phyloP scores from a whole-genome alignment of 805 yeast genomes.

The Clavispora phyllophila region DNA sequence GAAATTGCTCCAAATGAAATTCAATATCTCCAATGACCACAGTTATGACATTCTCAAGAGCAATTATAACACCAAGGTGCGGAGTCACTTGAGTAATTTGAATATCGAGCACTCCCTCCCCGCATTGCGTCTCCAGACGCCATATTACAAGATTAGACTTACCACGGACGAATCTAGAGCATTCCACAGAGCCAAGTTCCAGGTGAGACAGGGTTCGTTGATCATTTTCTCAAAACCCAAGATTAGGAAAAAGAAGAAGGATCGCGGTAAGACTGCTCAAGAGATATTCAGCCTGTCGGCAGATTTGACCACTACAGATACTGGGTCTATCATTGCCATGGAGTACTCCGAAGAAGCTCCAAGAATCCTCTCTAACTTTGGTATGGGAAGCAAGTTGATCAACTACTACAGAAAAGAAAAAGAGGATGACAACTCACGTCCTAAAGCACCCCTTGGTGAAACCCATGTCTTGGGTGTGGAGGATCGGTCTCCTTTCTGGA shows the following conservation, averaged over 20 bases:
- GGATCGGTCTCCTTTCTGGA: constrained; percentile 97
- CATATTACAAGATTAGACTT: constrained; percentile 78
- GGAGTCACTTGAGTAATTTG: constrained; percentile 87
- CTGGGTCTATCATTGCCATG: constrained; percentile 68
- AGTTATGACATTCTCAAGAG: constrained; percentile 78
- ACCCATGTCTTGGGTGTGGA: constrained; percentile 95
- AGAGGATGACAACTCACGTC: constrained; percentile 79
- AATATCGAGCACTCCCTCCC: constrained; percentile 89
- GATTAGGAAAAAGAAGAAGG: constrained; percentile 79
- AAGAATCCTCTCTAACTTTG: constrained; percentile 74
- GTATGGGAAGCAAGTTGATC: constrained; percentile 92
- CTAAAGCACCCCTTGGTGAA: constrained; percentile 86
- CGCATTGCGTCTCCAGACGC: constrained; percentile 81
- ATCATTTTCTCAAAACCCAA: constrained; percentile 74
- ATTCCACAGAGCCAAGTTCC: constrained; percentile 76
- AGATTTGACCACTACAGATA: constrained; percentile 81
- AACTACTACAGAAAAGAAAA: constrained; percentile 84
- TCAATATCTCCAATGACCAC: constrained; percentile 83
- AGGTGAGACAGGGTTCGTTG: constrained; percentile 70
- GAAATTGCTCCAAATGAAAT: constrained; percentile 51
- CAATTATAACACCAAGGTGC: constrained; percentile 84
- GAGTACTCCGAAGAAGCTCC: constrained; percentile 93
- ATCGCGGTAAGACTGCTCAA: constrained; percentile 73
- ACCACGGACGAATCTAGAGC: constrained; percentile 63
- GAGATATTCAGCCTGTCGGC: constrained; percentile 67